phyloP scores from a whole-genome alignment of 331 rosid species.

The Acacia pycnantha region DNA sequence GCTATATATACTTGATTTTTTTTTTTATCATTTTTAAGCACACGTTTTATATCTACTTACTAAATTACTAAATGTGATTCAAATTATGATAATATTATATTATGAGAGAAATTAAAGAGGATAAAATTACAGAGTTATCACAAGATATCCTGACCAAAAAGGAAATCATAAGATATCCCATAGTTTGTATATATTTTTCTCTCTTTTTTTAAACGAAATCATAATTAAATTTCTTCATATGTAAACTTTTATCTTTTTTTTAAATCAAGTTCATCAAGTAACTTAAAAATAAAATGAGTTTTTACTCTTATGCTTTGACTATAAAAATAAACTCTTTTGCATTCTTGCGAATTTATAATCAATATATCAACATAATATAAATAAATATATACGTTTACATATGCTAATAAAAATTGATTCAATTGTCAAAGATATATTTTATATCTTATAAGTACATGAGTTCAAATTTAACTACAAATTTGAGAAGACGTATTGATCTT shows the following conservation, averaged over 20 bases:
- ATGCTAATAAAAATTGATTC: not conserved
- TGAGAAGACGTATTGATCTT: not conserved
- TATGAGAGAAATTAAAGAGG: not conserved
- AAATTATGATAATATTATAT: not conserved
- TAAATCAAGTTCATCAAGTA: too few relatives aligned
- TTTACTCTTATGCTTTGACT: not conserved
- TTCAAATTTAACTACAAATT: too few relatives aligned
- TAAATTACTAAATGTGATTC: not conserved
- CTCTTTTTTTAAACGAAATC: not conserved
- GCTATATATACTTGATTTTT: not conserved
- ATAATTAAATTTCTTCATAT: not conserved
- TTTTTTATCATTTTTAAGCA: not conserved
- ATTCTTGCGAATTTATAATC: too few relatives aligned
- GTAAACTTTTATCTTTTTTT: not conserved
- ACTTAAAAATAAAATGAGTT: too few relatives aligned
- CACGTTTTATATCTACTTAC: not conserved
- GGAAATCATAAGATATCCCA: not conserved
- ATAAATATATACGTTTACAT: not conserved
- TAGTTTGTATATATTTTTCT: not conserved
- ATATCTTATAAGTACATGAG: not conserved
- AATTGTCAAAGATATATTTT: not conserved
- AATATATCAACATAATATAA: too few relatives aligned
- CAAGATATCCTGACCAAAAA: too few relatives aligned
- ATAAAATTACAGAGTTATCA: not conserved
- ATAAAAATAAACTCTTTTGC: not conserved